These are phyloP conservation scores for Carex myosuroides DNA, from an alignment of 176 grass and related monocot genomes.

Conservation along the genomic window DNA sequence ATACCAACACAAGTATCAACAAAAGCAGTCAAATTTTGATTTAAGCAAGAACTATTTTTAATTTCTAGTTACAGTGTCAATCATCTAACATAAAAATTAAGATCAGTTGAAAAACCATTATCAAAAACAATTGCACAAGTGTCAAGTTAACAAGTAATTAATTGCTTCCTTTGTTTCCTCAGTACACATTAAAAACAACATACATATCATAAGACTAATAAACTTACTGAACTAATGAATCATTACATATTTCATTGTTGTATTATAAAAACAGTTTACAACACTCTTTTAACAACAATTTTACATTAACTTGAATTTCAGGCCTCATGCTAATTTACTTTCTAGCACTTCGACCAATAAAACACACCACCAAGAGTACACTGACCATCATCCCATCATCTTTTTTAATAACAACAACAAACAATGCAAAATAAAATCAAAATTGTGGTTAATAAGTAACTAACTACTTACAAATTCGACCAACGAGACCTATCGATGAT, in stretches of 20 bases:
- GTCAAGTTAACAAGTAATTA: no score
- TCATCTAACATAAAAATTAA: no score
- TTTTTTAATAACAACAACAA: not conserved
- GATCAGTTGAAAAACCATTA: no score
- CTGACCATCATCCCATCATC: no score
- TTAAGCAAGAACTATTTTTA: no score
- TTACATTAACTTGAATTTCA: not conserved
- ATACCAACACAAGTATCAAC: no score
- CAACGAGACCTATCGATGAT: not conserved
- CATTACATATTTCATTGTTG: not conserved
- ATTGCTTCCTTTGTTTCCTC: no score
- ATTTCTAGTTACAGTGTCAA: no score
- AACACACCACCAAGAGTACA: no score
- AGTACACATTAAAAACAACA: no score
- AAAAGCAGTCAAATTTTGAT: no score
- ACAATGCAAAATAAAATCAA: conserved; percentile 12
- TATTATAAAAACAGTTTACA: conserved; percentile 12
- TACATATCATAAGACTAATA: not conserved
- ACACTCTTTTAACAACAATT: not conserved
- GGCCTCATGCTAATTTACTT: not conserved
- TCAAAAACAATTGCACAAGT: no score
- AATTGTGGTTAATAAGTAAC: conserved; percentile 9
- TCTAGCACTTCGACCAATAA: not conserved
- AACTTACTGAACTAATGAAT: not conserved
- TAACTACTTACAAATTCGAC: conserved; percentile 13